Percentiles rank a stretch among this genome's conserved stretches.
Evolutionary conservation across 495 filamentous ascomycete genomes (phyloP).

Genomic region (Parachaetomium inaequale): DNA sequence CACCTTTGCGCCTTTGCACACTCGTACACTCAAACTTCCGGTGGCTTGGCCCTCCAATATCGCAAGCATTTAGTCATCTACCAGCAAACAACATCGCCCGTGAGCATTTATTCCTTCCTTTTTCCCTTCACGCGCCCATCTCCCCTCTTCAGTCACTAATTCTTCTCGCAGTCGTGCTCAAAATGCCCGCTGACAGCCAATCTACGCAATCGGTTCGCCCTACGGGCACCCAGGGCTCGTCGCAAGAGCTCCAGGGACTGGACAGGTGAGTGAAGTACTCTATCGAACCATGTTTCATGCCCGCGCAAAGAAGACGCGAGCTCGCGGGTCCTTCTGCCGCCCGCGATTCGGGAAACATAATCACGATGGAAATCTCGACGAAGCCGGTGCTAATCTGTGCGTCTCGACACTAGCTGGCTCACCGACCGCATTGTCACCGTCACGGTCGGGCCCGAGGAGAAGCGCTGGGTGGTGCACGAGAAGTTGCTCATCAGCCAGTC

Average conservation of each 20-base stretch:
- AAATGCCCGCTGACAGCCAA: background rate
- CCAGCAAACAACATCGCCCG: background rate
- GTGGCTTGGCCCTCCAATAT: background rate
- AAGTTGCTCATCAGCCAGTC: slow-evolving; percentile 26
- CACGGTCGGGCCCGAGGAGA: slow-evolving; percentile 17
- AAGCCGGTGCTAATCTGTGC: background rate
- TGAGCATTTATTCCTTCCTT: background rate
- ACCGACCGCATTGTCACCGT: slow-evolving; percentile 26
- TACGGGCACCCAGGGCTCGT: background rate
- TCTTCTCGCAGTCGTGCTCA: background rate
- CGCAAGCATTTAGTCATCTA: background rate
- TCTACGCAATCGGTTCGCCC: background rate
- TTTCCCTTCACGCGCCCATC: background rate
- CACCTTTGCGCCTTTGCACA: background rate
- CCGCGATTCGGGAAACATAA: background rate
- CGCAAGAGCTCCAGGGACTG: background rate
- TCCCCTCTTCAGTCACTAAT: background rate
- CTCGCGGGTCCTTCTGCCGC: background rate
- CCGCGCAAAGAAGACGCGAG: background rate
- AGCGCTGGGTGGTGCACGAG: slow-evolving; percentile 27
- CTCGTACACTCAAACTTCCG: background rate
- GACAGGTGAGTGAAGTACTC: background rate
- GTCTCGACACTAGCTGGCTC: slow-evolving; percentile 17
- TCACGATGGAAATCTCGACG: background rate
- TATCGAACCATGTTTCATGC: background rate